These are phyloP conservation scores for Luzula sylvatica DNA, from an alignment of 176 grass and related monocot genomes.

Conservation along the genomic window DNA sequence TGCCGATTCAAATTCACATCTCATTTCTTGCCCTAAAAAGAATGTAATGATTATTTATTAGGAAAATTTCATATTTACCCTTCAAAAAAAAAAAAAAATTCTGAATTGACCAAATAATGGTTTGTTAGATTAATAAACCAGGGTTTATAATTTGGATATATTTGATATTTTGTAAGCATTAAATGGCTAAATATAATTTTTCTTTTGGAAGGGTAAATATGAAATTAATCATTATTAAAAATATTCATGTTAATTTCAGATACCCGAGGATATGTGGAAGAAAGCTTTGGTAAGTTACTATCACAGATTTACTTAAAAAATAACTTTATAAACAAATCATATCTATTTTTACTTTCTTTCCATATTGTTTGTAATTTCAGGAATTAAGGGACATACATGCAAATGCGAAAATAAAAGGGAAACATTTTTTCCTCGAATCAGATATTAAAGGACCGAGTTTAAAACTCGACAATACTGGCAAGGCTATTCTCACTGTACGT, in stretches of 20 bases:
- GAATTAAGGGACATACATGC: constrained; percentile 65
- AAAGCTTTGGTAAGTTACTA: constrained; percentile 72
- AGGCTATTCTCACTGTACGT: constrained; percentile 88
- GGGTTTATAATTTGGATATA: too few relatives aligned
- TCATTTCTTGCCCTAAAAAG: constrained; percentile 70
- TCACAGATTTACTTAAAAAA: constrained; percentile 4
- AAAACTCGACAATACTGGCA: constrained; percentile 88
- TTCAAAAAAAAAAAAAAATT: too few relatives aligned
- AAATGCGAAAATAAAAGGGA: constrained; percentile 56
- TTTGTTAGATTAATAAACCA: too few relatives aligned
- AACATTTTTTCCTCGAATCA: constrained; percentile 86
- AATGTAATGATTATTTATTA: constrained; percentile 33
- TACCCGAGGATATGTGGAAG: constrained; percentile 64
- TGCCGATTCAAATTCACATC: constrained; percentile 67
- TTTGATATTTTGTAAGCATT: too few relatives aligned
- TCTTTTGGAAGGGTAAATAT: constrained; percentile 23
- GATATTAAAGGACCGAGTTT: constrained; percentile 89
- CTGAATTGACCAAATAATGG: too few relatives aligned
- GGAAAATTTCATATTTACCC: constrained; percentile 9
- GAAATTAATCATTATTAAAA: constrained; percentile 14
- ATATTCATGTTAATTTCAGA: constrained; percentile 36
- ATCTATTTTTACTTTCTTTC: not conserved
- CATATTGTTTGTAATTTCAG: constrained; percentile 27
- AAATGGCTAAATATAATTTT: not conserved
- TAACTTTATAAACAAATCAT: not conserved